phyloP scores from a whole-genome alignment of 2,329 filamentous ascomycete species.

The Trichoderma cornu-damae region DNA sequence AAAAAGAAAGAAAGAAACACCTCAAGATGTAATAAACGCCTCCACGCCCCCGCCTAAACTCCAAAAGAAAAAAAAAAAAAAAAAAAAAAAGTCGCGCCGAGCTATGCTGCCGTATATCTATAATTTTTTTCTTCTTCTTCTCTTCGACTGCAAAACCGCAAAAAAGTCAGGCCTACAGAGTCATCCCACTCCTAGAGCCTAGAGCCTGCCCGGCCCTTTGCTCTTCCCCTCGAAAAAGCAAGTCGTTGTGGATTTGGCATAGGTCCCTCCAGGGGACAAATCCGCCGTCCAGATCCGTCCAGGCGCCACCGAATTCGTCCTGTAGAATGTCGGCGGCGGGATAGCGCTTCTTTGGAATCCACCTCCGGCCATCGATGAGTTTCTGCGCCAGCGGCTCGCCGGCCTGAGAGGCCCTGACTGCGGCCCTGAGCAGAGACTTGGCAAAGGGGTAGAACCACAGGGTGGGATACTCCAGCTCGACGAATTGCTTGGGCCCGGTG shows the following conservation, averaged over 20 bases:
- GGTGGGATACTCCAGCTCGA: conserved; percentile 31
- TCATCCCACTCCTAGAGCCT: no score
- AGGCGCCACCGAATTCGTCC: conserved; percentile 25
- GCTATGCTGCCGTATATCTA: neutral
- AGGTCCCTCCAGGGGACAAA: conserved; percentile 29
- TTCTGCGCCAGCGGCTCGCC: conserved; percentile 25
- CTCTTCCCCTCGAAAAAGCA: conserved; percentile 26
- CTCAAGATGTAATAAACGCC: no score
- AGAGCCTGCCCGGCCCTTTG: neutral
- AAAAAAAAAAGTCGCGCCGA: no score
- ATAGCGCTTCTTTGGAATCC: conserved; percentile 24
- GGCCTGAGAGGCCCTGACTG: conserved; percentile 25
- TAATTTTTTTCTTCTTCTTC: neutral
- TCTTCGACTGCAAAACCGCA: no score
- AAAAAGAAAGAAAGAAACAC: no score
- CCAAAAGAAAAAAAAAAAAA: neutral
- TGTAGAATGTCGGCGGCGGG: conserved; percentile 11
- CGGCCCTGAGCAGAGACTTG: conserved; percentile 29
- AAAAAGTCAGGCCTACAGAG: no score
- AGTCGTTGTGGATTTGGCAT: conserved; percentile 25
- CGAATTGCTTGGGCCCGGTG: conserved; percentile 34
- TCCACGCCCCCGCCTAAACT: neutral
- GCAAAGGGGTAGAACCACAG: conserved; percentile 38
- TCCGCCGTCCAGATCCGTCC: conserved; percentile 22
- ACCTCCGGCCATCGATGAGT: conserved; percentile 31